Percentiles rank a stretch among this genome's conserved stretches.
Evolutionary conservation across 768 basidiomycete genomes (phyloP).

Genomic region (Podaxis sp.): DNA sequence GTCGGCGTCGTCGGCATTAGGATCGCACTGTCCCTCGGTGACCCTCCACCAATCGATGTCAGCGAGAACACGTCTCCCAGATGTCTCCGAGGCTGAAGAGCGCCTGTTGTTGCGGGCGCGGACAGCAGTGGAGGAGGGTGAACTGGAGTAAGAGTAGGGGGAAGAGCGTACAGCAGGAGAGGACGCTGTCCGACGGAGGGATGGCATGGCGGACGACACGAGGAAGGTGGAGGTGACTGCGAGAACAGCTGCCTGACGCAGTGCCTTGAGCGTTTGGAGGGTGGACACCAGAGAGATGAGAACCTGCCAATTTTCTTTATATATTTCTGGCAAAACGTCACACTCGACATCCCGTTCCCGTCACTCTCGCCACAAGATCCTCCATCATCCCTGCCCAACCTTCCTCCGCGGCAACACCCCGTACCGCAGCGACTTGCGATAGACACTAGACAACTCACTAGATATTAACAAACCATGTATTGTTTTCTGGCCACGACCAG

Average conservation of each 20-base stretch:
- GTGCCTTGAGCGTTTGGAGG: slow-evolving; percentile 35
- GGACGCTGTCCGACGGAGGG: slow-evolving; percentile 77
- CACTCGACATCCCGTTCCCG: slow-evolving; percentile 23
- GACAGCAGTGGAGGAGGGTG: slow-evolving; percentile 26
- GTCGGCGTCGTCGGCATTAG: slow-evolving; percentile 41
- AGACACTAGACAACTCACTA: not conserved
- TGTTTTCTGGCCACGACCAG: not conserved
- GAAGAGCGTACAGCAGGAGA: slow-evolving; percentile 67
- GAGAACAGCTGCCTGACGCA: slow-evolving; percentile 52
- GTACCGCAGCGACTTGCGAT: not conserved
- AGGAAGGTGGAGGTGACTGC: slow-evolving; percentile 22
- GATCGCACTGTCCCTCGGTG: slow-evolving; percentile 64
- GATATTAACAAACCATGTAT: not conserved
- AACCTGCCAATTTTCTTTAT: slow-evolving; percentile 35
- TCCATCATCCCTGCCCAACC: slow-evolving; percentile 25
- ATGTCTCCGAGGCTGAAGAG: slow-evolving; percentile 66
- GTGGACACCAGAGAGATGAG: slow-evolving; percentile 37
- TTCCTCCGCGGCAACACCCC: slow-evolving; percentile 12
- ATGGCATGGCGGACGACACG: slow-evolving; percentile 48
- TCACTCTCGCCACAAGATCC: slow-evolving; percentile 13
- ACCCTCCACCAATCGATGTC: slow-evolving; percentile 91
- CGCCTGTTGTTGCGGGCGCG: slow-evolving; percentile 54
- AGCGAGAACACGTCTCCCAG: slow-evolving; percentile 69
- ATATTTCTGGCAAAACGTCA: slow-evolving; percentile 39
- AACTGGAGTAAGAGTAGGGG: slow-evolving; percentile 57